phyloP scores from a whole-genome alignment of 345 rosid species.

The Salix caprea region DNA sequence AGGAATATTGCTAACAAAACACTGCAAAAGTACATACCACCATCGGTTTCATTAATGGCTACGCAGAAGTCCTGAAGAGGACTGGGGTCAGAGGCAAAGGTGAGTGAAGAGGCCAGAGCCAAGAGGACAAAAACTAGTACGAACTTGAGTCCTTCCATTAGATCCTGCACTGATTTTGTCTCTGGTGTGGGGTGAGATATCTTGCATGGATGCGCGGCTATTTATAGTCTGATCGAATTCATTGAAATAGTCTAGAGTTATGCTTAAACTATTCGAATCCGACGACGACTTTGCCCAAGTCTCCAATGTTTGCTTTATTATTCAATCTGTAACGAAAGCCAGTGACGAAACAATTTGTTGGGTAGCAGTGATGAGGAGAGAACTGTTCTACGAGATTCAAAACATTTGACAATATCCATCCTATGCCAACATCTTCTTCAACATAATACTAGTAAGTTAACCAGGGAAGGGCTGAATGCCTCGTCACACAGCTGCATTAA shows the following conservation, averaged over 20 bases:
- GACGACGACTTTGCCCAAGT: background rate
- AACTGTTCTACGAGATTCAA: too few relatives aligned
- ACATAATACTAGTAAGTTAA: too few relatives aligned
- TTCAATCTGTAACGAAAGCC: background rate
- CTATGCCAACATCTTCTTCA: too few relatives aligned
- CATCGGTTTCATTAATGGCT: background rate
- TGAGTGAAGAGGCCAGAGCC: background rate
- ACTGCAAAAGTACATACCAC: background rate
- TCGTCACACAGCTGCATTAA: too few relatives aligned
- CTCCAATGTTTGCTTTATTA: background rate
- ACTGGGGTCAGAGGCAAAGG: constrained; percentile 4
- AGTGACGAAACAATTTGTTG: too few relatives aligned
- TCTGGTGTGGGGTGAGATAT: background rate
- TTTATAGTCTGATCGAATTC: background rate
- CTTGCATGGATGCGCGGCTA: background rate
- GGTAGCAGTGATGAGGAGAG: too few relatives aligned
- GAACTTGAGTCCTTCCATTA: background rate
- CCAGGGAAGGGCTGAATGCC: too few relatives aligned
- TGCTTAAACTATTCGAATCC: background rate
- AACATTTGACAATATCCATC: too few relatives aligned
- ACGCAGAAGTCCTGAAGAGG: constrained; percentile 18
- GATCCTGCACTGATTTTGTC: too few relatives aligned
- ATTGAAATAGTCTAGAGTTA: background rate
- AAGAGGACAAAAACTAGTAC: background rate
- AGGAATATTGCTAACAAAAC: too few relatives aligned